A percentile compares a stretch with the other conserved stretches of the same genome.
Conservation (phyloP, 2,329 filamentous ascomycete species). For the Fonsecaea monophora region DNA sequence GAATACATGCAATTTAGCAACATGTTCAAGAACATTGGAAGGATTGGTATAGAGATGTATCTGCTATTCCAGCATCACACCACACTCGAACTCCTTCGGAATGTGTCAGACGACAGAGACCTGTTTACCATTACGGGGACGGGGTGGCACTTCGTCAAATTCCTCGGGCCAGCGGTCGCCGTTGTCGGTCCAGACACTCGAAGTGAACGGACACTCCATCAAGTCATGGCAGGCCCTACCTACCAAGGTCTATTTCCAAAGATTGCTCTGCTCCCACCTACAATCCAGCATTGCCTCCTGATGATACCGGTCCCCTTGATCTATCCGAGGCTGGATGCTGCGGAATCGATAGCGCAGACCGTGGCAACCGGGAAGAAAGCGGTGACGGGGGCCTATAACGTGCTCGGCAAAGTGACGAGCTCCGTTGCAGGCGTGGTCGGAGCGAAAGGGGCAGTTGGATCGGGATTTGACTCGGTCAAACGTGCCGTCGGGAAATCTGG, state of each 20-base stretch:
- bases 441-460: constrained; percentile 88
- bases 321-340: constrained; percentile 88
- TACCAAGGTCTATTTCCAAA: constrained; percentile 98
- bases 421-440: constrained; percentile 95
- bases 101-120: constrained; percentile 84
- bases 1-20: constrained; percentile 98
- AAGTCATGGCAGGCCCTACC: constrained; percentile 93
- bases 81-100: constrained; percentile 88
- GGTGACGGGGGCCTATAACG: constrained; percentile 94
- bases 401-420: constrained; percentile 92
- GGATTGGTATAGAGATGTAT: constrained; percentile 96
- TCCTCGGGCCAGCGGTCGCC: constrained; percentile 86
- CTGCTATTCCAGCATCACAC: constrained; percentile 98
- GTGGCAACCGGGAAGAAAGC: constrained; percentile 95
- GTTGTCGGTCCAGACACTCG: constrained; percentile 90
- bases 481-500: constrained; percentile 95
- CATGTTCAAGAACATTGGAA: constrained; percentile 97
- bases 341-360: constrained; percentile 89
- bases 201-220: constrained; percentile 85
- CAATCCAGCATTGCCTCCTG: constrained; percentile 95
- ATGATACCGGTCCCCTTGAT: constrained; percentile 90
- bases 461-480: constrained; percentile 93
- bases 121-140: constrained; percentile 97
- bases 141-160: constrained; percentile 99
- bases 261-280: constrained; percentile 85